phyloP scores from a whole-genome alignment of 2,329 filamentous ascomycete genomes.

The Didymella sp. region DNA sequence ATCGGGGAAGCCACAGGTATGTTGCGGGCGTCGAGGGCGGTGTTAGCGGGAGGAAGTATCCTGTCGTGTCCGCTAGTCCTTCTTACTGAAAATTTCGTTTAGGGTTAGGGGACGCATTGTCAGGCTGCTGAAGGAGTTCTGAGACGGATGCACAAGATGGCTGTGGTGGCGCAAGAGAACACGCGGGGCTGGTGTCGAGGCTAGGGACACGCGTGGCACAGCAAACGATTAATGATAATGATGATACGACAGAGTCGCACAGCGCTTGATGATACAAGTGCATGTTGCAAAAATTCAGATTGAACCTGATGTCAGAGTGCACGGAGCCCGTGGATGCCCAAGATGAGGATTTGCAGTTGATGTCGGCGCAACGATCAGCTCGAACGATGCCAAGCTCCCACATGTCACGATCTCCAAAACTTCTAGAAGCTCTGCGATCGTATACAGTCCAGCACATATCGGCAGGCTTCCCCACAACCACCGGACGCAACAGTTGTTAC shows the following conservation, averaged over 20 bases:
- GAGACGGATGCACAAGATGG: slow-evolving; percentile 8
- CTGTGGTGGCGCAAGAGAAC: neutral
- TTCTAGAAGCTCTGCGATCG: neutral
- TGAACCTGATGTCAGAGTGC: neutral
- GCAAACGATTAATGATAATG: slow-evolving; percentile 8
- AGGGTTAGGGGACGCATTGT: slow-evolving; percentile 28
- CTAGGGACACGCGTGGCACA: slow-evolving; percentile 5
- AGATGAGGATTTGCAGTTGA: slow-evolving; percentile 16
- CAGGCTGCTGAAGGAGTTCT: slow-evolving; percentile 32
- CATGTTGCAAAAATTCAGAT: neutral
- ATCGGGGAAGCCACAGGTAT: slow-evolving; percentile 40
- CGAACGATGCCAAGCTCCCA: neutral
- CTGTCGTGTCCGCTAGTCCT: slow-evolving; percentile 27
- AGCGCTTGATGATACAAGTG: neutral
- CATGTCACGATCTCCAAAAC: neutral
- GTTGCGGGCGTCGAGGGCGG: slow-evolving; percentile 45
- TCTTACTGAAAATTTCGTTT: slow-evolving; percentile 30
- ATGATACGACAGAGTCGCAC: slow-evolving; percentile 6
- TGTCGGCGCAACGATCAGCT: slow-evolving; percentile 8
- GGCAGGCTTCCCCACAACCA: slow-evolving; percentile 4
- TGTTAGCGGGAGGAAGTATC: slow-evolving; percentile 44
- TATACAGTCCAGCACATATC: neutral
- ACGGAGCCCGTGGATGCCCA: slow-evolving; percentile 1
- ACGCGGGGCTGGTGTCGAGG: slow-evolving; percentile 1
- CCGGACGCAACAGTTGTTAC: neutral